A percentile compares a stretch with the other conserved stretches of the same genome.
Evolutionary conservation across 495 filamentous ascomycete genomes (phyloP).

Genomic region (Trichoderma erinaceum): DNA sequence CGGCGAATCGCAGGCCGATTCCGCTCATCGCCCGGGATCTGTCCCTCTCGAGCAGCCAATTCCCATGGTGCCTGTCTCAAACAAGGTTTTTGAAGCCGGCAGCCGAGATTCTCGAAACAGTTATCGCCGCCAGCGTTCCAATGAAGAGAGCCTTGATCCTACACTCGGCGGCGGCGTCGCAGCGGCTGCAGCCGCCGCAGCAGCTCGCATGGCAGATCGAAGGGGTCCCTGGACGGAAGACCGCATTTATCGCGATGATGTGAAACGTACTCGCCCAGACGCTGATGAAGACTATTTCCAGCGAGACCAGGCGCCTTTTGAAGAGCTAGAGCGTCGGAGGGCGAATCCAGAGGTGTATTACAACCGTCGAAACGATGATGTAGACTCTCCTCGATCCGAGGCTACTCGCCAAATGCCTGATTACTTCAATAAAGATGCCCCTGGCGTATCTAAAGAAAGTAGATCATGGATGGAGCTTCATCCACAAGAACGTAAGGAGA

Average conservation of each 20-base stretch:
- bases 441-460: neutral
- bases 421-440: neutral
- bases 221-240: conserved; percentile 23
- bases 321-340: conserved; percentile 1
- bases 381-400: neutral
- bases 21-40: conserved; percentile 27
- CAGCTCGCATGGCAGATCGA: conserved; percentile 37
- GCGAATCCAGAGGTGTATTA: conserved; percentile 1
- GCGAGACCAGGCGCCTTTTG: conserved; percentile 18
- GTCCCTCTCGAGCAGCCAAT: conserved; percentile 43
- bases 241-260: conserved; percentile 12
- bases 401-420: conserved; percentile 3
- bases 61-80: conserved; percentile 37
- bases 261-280: conserved; percentile 1
- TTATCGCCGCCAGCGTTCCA: conserved; percentile 25
- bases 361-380: conserved; percentile 9
- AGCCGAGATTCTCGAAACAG: conserved; percentile 28
- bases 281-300: conserved; percentile 19
- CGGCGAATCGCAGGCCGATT: conserved; percentile 4
- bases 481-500: conserved; percentile 1
- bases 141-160: conserved; percentile 29
- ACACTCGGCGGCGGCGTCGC: conserved; percentile 45
- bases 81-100: conserved; percentile 34
- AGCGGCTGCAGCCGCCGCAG: conserved; percentile 37
- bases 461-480: conserved; percentile 10